Base-by-base conservation (phyloP, 2,329 filamentous ascomycete species). In the Trichoderma semiorbis region DNA sequence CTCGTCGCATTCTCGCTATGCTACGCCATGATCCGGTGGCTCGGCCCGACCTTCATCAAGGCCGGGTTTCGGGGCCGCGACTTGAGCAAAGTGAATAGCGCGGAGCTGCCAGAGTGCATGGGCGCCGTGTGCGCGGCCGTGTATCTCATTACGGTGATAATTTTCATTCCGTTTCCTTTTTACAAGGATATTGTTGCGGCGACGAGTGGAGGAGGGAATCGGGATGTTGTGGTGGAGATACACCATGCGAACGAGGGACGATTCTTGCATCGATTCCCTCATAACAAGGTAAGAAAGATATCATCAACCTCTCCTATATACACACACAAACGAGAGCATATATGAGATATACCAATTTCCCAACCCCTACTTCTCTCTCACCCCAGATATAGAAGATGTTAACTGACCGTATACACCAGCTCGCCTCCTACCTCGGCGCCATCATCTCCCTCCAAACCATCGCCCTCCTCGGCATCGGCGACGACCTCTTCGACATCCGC, bases 171-270 rank as follows among this genome's bases (percentile, higher is more conserved):
- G 0, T 97, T 98, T 82, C 93, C 95, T 1, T 98, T 99, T 81
- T 98, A 98, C 85, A 97, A 98, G 83, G 95, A 98, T 80, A 97
- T 99, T 75, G 95, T 98, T 30, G 93, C 94, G 18, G 94, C 95
- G 50, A 98, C 96, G 24, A 97, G 94, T 75, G 96, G 95, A 74
- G 95, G 94, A 74, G 95, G 95, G 63, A 98, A 98, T 81, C 87
- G 93, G 74, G 95, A 98, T 83, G 90, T 96, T 7, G 92, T 97
- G 14, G 82, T 94, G 77, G 89, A 93, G 79, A 84, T 90, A 58
- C 88, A 92, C 74, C 86, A 93, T 74, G 89, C 95, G 73, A 91
- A 97, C 81, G 96, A 90, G 75, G 96, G 95, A 68, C 90, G 95
- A 71, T 91, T 97, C 78, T 84, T 98, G 73, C 95, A 98, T 82